Evolutionary conservation across 2,329 filamentous ascomycete genomes (phyloP).

Genomic region (Fonsecaea nubica): DNA sequence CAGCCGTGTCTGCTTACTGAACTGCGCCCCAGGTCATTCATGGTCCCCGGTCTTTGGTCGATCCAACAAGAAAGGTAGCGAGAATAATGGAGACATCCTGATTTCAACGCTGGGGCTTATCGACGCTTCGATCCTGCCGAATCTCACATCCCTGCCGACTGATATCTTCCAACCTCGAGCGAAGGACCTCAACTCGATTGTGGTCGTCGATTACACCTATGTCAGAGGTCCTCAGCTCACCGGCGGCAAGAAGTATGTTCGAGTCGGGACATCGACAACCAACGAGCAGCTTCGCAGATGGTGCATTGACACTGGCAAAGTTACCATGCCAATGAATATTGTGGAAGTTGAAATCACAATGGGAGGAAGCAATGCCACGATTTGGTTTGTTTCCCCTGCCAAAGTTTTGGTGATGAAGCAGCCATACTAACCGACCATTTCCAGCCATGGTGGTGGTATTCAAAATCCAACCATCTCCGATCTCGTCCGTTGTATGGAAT

Average conservation of each 20-base stretch:
- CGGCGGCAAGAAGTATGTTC: slow-evolving; percentile 47
- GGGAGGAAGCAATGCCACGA: slow-evolving; percentile 52
- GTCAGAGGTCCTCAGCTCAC: slow-evolving; percentile 29
- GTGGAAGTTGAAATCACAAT: slow-evolving; percentile 59
- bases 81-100: slow-evolving; percentile 45
- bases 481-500: slow-evolving; percentile 56
- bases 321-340: slow-evolving; percentile 55
- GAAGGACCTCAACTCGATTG: slow-evolving; percentile 35
- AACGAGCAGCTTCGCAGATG: slow-evolving; percentile 57
- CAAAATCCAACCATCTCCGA: slow-evolving; percentile 55
- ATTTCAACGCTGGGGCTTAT: slow-evolving; percentile 51
- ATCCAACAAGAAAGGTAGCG: slow-evolving; percentile 20
- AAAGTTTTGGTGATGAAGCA: not conserved
- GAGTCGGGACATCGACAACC: slow-evolving; percentile 54
- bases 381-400: slow-evolving; percentile 25
- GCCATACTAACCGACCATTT: slow-evolving; percentile 39
- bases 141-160: slow-evolving; percentile 34
- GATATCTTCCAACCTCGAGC: slow-evolving; percentile 33
- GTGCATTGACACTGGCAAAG: slow-evolving; percentile 48
- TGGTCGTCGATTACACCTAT: slow-evolving; percentile 31
- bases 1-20: slow-evolving; percentile 9
- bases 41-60: slow-evolving; percentile 37
- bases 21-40: slow-evolving; percentile 28
- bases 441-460: slow-evolving; percentile 57
- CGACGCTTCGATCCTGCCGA: slow-evolving; percentile 34